Conservation (phyloP, 2,329 filamentous ascomycete species). For the Hypocreales sp. region DNA sequence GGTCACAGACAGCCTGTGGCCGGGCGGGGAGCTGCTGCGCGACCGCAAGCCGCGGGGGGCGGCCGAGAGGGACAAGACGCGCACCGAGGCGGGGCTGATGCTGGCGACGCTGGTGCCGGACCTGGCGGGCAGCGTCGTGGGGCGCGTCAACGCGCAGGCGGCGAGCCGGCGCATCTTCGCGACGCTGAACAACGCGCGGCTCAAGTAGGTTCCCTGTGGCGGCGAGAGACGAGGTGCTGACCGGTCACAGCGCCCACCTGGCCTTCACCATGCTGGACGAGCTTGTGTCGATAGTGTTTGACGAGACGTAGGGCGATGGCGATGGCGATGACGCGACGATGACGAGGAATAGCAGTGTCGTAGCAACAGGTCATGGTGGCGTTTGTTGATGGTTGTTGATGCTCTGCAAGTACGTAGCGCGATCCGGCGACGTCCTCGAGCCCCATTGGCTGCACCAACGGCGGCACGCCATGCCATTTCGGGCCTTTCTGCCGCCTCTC, state of each 20-base stretch:
- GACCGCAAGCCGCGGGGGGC: slow-evolving; percentile 41
- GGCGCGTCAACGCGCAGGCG: slow-evolving; percentile 76
- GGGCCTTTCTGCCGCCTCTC: slow-evolving; percentile 3
- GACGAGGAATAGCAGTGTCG: too few relatives aligned
- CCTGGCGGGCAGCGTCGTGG: slow-evolving; percentile 83
- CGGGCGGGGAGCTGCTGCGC: slow-evolving; percentile 41
- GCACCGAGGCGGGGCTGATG: slow-evolving; percentile 78
- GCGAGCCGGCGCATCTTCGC: slow-evolving; percentile 82
- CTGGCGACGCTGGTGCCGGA: slow-evolving; percentile 83
- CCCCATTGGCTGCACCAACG: too few relatives aligned
- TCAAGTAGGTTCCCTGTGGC: slow-evolving; percentile 51
- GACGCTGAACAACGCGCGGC: slow-evolving; percentile 73
- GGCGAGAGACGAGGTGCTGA: not conserved
- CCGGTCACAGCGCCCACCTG: slow-evolving; percentile 41
- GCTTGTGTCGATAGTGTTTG: slow-evolving; percentile 49
- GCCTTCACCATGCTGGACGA: slow-evolving; percentile 60
- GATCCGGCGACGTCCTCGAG: too few relatives aligned
- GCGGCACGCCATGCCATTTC: slow-evolving; percentile 1
- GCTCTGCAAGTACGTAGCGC: too few relatives aligned
- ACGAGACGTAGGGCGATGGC: slow-evolving; percentile 13
- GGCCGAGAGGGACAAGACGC: slow-evolving; percentile 62
- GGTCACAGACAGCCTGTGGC: slow-evolving; percentile 71
- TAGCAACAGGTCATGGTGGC: too few relatives aligned
- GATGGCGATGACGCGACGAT: too few relatives aligned
- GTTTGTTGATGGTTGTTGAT: too few relatives aligned